These are phyloP conservation scores for Colletotrichum acutatum DNA, from an alignment of 2,329 filamentous ascomycete species.

Conservation along the genomic window DNA sequence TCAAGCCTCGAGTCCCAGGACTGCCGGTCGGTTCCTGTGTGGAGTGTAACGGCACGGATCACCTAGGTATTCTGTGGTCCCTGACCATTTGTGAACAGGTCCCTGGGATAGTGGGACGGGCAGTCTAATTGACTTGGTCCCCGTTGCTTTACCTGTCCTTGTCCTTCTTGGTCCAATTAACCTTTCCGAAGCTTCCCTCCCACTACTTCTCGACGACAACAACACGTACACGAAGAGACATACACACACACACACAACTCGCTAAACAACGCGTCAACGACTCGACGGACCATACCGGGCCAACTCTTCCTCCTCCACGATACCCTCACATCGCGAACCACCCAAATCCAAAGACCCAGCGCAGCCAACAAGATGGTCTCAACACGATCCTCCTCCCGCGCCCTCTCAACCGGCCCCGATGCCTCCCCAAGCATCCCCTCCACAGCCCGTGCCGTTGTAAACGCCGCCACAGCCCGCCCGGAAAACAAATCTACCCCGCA, in stretches of 20 bases:
- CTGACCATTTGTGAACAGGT: not conserved
- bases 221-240: no score
- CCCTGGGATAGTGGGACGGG: not conserved
- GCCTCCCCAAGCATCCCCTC: slow-evolving; percentile 36
- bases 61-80: not conserved
- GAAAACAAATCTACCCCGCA: slow-evolving; percentile 7
- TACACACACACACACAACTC: not conserved
- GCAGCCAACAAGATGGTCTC: slow-evolving; percentile 47
- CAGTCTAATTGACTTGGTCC: not conserved
- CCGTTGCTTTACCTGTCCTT: not conserved
- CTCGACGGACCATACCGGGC: not conserved
- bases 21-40: not conserved
- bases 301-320: not conserved
- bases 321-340: not conserved
- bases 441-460: slow-evolving; percentile 30
- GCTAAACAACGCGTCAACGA: not conserved
- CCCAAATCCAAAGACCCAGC: not conserved
- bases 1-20: no score
- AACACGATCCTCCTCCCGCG: slow-evolving; percentile 49
- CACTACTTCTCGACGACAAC: no score
- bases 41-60: not conserved
- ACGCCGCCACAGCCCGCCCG: slow-evolving; percentile 15
- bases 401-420: slow-evolving; percentile 39
- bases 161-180: not conserved
- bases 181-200: not conserved